Evolutionary conservation across 2,329 filamentous ascomycete species (phyloP).

Genomic region (Sporothrix brasiliensis): DNA sequence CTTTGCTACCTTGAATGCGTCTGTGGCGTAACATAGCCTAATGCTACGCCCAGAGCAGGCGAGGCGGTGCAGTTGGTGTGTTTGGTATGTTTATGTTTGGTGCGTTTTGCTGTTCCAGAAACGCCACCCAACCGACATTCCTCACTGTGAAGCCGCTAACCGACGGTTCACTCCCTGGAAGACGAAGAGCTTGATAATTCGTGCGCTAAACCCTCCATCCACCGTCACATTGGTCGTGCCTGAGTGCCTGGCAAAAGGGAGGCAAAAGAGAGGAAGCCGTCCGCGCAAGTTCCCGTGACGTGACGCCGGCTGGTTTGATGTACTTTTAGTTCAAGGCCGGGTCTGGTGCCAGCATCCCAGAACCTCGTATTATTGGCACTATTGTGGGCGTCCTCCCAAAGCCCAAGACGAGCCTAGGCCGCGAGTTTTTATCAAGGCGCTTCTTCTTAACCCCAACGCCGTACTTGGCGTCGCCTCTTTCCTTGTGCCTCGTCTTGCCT

Average conservation of each 20-base stretch:
- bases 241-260: not conserved
- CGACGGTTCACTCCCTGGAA: not conserved
- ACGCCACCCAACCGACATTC: not conserved
- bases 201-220: not conserved
- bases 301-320: not conserved
- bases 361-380: not conserved
- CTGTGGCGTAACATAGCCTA: not conserved
- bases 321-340: too few relatives aligned
- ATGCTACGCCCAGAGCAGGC: not conserved
- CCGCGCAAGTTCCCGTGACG: slow-evolving; percentile 18
- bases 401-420: not conserved
- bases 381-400: slow-evolving; percentile 19
- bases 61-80: slow-evolving; percentile 12
- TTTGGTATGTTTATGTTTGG: not conserved
- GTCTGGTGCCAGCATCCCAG: not conserved
- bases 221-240: not conserved
- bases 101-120: not conserved
- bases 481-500: not conserved
- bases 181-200: not conserved
- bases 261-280: not conserved
- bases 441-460: not conserved
- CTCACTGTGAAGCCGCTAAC: not conserved
- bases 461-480: not conserved
- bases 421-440: not conserved
- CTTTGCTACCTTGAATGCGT: slow-evolving; percentile 10